Evolutionary conservation across 1,284 basidiomycete genomes (phyloP), one percentile per base, ranked within the genome.

Genomic region (Ustilago sp.): DNA sequence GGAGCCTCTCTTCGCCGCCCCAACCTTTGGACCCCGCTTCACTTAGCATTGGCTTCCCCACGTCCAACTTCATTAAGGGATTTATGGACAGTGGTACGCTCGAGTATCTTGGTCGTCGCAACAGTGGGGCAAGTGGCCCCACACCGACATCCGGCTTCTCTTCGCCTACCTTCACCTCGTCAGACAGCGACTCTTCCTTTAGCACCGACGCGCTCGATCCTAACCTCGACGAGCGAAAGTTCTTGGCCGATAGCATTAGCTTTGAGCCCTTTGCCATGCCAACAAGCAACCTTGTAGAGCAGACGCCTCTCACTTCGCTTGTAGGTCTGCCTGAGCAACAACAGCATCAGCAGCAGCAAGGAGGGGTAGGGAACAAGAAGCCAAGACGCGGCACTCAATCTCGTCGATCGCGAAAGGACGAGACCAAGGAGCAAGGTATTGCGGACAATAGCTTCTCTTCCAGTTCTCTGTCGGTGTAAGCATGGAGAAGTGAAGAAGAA

Each of bases 261-360:
- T 76, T 70, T 11, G 74, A 76, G 47, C 74, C 74, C 2, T 76
- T 76, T 51, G 61, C 59, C 9, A 54, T 76, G 58, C 53, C 64
- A 1, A 55, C n/a, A 4, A 45, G 31, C 36, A 50, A 23, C 32
- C 31, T 51, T 35, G 36, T 59, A 1, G 74, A 76, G 34, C 64
- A 71, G 62, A 76, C 74, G 11, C 74, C 74, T 13, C n/a, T 76
- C 57, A 52, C 58, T 2, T 60, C 61, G 50, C 65, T 76, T 3
- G 60, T 76, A 7, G 74, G 68, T 2, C 39, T 76, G 48, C 74
- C 68, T n/a, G 31, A 35, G 39, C 62, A 32, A 36, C 67, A 13
- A 58, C 57, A 35, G 39, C 62, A 32, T 28, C 67, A 8, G 39
- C 43, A 28, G 35, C n/a, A 45, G 13, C 19, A 11, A 5, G 47